These are phyloP conservation scores for Sodiomyces alkalinus DNA, from an alignment of 2,329 filamentous ascomycete species.

Conservation along the genomic window DNA sequence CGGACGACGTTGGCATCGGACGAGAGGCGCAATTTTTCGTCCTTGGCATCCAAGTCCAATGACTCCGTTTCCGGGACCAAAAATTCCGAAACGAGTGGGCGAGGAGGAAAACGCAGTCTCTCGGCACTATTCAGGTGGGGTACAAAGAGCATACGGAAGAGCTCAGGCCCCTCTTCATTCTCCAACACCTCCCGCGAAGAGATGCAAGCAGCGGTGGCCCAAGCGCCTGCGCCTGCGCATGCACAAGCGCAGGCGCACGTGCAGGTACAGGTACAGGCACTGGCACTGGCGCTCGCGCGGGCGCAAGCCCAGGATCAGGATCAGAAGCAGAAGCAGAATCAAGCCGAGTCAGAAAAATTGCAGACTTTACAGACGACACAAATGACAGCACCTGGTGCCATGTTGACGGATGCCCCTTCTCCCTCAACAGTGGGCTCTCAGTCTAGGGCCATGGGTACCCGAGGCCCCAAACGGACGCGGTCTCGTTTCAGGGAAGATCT, in stretches of 20 bases:
- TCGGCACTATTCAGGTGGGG: constrained; percentile 63
- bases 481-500: constrained; percentile 89
- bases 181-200: constrained; percentile 86
- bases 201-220: constrained; percentile 34
- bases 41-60: constrained; percentile 23
- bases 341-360: too few species aligned
- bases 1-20: constrained; percentile 30
- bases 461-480: constrained; percentile 59
- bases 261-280: too few species aligned
- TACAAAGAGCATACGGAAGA: constrained; percentile 24
- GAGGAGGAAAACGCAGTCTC: constrained; percentile 37
- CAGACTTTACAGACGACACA: too few species aligned
- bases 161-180: constrained; percentile 57
- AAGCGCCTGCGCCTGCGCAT: constrained; percentile 12
- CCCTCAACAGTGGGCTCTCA: too few species aligned
- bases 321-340: too few species aligned
- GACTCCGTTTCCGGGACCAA: constrained; percentile 36
- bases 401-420: too few species aligned
- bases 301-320: constrained; percentile 21
- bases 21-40: constrained; percentile 18
- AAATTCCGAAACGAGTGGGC: constrained; percentile 37
- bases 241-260: constrained; percentile 16
- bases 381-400: too few species aligned
- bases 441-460: too few species aligned
- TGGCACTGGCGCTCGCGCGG: constrained; percentile 18